Conservation (phyloP, 2,329 filamentous ascomycete species). For the Cadophora luteo-olivacea region DNA sequence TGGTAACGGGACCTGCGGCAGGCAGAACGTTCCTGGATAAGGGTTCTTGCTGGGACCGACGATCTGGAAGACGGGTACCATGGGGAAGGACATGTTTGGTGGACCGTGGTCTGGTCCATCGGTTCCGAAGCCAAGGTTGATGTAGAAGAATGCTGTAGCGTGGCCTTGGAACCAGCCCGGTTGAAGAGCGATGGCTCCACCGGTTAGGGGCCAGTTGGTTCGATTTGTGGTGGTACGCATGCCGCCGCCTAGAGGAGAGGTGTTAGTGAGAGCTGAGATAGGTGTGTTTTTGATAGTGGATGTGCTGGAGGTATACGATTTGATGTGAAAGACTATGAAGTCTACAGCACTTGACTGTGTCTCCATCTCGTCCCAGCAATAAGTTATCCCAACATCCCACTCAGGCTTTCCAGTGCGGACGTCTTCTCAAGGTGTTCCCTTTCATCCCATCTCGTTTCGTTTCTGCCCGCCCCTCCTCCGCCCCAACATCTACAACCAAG, state of each 20-base stretch:
- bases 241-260: constrained; percentile 73
- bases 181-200: constrained; percentile 88
- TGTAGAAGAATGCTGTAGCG: constrained; percentile 78
- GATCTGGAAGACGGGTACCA: constrained; percentile 83
- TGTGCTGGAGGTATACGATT: neutral
- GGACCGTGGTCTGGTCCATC: constrained; percentile 70
- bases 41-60: constrained; percentile 80
- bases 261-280: constrained; percentile 17
- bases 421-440: neutral
- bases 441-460: constrained; percentile 1
- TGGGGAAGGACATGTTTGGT: constrained; percentile 84
- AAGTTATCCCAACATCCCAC: too few species aligned
- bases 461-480: neutral
- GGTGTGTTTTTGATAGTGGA: neutral
- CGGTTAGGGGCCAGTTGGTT: constrained; percentile 87
- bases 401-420: neutral
- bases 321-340: neutral
- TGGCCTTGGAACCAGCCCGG: constrained; percentile 97
- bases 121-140: constrained; percentile 88
- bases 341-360: constrained; percentile 14
- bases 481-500: neutral
- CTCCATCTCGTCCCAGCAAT: too few species aligned
- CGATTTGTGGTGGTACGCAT: constrained; percentile 79
- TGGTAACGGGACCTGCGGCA: constrained; percentile 88
- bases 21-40: constrained; percentile 88